Base-by-base conservation (phyloP, 305 asterid species). In the Fraxinus platypoda region DNA sequence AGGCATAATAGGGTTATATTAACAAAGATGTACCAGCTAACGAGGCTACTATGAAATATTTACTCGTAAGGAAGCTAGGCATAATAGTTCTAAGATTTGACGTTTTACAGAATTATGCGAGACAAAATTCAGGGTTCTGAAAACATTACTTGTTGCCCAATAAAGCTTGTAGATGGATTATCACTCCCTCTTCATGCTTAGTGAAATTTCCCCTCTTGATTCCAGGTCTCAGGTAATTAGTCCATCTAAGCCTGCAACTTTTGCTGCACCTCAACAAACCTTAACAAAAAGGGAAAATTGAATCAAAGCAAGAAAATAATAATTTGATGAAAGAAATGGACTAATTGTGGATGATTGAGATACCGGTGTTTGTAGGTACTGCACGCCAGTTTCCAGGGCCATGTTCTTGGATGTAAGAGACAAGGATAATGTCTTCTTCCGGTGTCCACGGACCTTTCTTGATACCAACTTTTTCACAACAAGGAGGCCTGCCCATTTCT, bases 121-220 rank as follows among this genome's bases (percentile, higher is more conserved):
- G 35, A 70, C 19, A 4, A 30, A 70, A 6, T 70, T 70, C 15
- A 30, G 41, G 74, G 72, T n/a, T 37, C 41, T 54, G 74, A 70
- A 70, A 75, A 66, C n/a, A 71, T 85, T 88, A 88, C 91, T 88
- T 88, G 90, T 88, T 88, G 70, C 91, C 91, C 85, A 88, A 76
- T 74, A 88, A 78, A 79, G 90, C 90, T 81, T 88, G 91, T 35
- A 88, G 90, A 83, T 88, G 90, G 17, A 88, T 80, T 13, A 88
- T 88, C 91, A 87, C 85, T 72, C 89, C 91, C 83, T 88, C 90
- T 82, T 88, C 91, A 80, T 87, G 90, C 12, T 89, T 83, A 28
- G 91, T 87, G 82, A 88, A 88, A 85, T 88, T 88, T 21, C 91
- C 91, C 72, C 91, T 88, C 76, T 88, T 88, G 86, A 88, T 88